Conservation (phyloP, 495 filamentous ascomycete species). For the Sabuloglossum arenarium region DNA sequence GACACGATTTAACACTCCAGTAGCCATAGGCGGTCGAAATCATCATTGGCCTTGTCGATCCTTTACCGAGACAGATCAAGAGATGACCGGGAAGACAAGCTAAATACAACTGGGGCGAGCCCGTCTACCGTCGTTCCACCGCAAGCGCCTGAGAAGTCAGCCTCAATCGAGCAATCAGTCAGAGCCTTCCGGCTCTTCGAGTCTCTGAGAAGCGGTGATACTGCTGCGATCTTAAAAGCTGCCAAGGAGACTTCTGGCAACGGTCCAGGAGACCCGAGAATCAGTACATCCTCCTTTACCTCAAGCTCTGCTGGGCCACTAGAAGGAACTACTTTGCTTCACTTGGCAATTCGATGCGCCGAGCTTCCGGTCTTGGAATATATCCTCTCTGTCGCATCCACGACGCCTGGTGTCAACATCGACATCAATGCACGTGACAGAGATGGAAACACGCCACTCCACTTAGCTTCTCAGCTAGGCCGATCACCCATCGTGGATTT, state of each 20-base stretch:
- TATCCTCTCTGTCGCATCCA: constrained; percentile 50
- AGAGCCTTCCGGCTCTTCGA: constrained; percentile 87
- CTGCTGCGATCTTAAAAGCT: constrained; percentile 69
- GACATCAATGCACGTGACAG: constrained; percentile 81
- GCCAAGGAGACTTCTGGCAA: constrained; percentile 41
- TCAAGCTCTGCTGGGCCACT: constrained; percentile 20
- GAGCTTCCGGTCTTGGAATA: constrained; percentile 93
- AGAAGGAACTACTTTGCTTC: constrained; percentile 72
- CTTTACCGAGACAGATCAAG: constrained; percentile 30
- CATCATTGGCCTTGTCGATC: constrained; percentile 28
- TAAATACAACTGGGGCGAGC: constrained; percentile 7
- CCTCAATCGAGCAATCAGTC: constrained; percentile 82
- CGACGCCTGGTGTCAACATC: constrained; percentile 28
- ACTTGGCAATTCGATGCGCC: constrained; percentile 92
- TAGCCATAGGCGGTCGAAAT: constrained; percentile 34
- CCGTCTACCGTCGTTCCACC: background rate
- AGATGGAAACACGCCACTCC: constrained; percentile 84
- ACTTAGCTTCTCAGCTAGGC: constrained; percentile 69
- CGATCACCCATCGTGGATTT: constrained; percentile 57
- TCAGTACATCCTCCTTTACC: no score
- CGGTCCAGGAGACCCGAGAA: constrained; percentile 5
- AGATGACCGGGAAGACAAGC: constrained; percentile 16
- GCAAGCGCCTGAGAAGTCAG: constrained; percentile 9
- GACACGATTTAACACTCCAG: background rate
- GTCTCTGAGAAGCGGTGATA: constrained; percentile 74